Conservation (phyloP, 495 filamentous ascomycete species). For the Neurospora sp. region DNA sequence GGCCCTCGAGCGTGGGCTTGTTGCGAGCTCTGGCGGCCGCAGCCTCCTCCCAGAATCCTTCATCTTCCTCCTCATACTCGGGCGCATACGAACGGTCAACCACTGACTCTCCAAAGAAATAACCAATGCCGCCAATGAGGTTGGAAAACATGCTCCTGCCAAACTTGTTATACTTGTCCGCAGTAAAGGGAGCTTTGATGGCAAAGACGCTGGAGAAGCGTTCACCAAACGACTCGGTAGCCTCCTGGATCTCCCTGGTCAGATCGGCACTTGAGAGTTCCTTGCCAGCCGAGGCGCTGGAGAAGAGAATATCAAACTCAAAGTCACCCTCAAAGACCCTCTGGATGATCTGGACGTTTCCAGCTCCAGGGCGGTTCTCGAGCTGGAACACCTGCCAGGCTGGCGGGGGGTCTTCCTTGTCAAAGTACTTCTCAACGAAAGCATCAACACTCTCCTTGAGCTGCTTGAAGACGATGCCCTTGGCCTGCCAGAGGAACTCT, state of each 20-base stretch:
- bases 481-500: conserved; percentile 76
- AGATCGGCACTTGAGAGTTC: conserved; percentile 52
- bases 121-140: conserved; percentile 87
- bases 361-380: conserved; percentile 52
- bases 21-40: conserved; percentile 55
- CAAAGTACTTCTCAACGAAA: conserved; percentile 54
- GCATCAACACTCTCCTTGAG: conserved; percentile 69
- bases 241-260: conserved; percentile 54
- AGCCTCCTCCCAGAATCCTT: conserved; percentile 95
- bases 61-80: conserved; percentile 92
- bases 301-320: conserved; percentile 90
- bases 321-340: conserved; percentile 88
- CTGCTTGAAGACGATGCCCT: conserved; percentile 65
- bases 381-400: conserved; percentile 81
- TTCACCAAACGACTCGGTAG: conserved; percentile 57
- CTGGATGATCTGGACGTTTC: conserved; percentile 84
- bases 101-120: conserved; percentile 78
- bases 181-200: conserved; percentile 66
- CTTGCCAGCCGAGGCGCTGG: conserved; percentile 62
- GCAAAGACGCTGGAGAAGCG: conserved; percentile 65
- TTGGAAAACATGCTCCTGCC: conserved; percentile 89
- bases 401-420: conserved; percentile 63
- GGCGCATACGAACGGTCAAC: conserved; percentile 83
- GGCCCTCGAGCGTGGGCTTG: conserved; percentile 62
- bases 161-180: conserved; percentile 65